Evolutionary conservation across 73 alveolate species (phyloP), one percentile per base, ranked within the genome.

Genomic region (Stentor roeselii): DNA sequence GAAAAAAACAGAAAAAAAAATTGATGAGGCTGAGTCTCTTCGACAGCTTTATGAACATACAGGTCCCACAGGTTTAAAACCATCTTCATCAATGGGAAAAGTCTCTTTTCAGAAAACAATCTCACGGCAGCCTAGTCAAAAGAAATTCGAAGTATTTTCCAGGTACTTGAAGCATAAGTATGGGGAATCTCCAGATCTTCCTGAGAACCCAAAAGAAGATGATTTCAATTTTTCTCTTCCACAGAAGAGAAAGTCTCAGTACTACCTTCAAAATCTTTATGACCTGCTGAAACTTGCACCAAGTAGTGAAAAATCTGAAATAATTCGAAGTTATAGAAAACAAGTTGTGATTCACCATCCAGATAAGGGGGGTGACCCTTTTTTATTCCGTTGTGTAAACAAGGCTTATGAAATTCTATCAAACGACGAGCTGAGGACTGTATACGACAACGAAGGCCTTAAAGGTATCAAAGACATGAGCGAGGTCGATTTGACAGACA

Each of bases 51-150:
- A 67, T 2, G 41, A 67, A 67, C 21, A 67, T 67, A 30, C 80
- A 67, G 80, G 80, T 36, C 80, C 80, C 0, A 67, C n/a, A 27
- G 80, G 80, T 67, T 15, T 67, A 67, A 67, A 67, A 21, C 21
- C 80, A 1, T 21, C n/a, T 27, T 36, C n/a, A 2, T 21, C 80
- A 32, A 15, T 67, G n/a, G 42, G 42, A 34, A 67, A 67, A 2
- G 37, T 67, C 42, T 27, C 15, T 27, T 67, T 67, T 40, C 80
- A 67, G 34, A 67, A 32, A 32, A n/a, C n/a, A 30, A 67, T 67
- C 14, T 30, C n/a, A 14, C 14, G 27, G 2, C 27, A n/a, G 15
- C 1, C 3, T 31, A 67, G 27, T 30, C 15, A 67, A 30, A 34
- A 2, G 14, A 32, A 21, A 21, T 21, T 21, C 34, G 27, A 21